phyloP scores from a whole-genome alignment of 2,329 filamentous ascomycete genomes.

The Ophiocordyceps robertsii region DNA sequence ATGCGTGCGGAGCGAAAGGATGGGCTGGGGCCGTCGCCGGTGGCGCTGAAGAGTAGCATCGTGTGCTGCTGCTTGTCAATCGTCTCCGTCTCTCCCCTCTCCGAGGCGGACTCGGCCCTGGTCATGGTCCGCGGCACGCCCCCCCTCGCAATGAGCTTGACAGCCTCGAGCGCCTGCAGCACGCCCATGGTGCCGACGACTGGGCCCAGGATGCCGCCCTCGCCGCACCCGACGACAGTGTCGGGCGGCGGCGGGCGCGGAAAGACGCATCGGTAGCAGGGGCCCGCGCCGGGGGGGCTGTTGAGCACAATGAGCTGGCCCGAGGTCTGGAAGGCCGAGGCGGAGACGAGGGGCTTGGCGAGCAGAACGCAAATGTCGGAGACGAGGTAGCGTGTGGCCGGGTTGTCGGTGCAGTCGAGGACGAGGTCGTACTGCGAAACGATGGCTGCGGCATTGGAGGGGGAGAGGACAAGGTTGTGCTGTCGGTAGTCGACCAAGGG shows the following conservation, averaged over 20 bases:
- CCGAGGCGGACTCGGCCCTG: no score
- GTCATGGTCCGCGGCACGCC: not conserved
- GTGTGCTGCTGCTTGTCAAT: constrained; percentile 9
- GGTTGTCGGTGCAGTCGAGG: constrained; percentile 91
- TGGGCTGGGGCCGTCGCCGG: constrained; percentile 12
- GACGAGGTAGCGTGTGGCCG: constrained; percentile 80
- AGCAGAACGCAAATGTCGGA: constrained; percentile 79
- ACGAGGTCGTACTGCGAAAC: constrained; percentile 67
- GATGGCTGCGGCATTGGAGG: constrained; percentile 52
- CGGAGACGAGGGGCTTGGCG: constrained; percentile 69
- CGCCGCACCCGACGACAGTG: constrained; percentile 74
- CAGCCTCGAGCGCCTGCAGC: constrained; percentile 76
- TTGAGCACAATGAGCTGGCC: constrained; percentile 87
- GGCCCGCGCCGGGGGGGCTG: constrained; percentile 59
- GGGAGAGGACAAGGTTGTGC: constrained; percentile 51
- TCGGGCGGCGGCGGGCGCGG: constrained; percentile 74
- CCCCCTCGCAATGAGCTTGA: constrained; percentile 56
- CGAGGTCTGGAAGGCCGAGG: constrained; percentile 76
- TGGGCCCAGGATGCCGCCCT: constrained; percentile 83
- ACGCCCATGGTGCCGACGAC: constrained; percentile 92
- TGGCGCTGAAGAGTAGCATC: constrained; percentile 36
- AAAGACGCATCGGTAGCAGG: constrained; percentile 91
- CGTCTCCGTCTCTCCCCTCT: constrained; percentile 10
- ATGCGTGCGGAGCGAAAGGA: constrained; percentile 65
- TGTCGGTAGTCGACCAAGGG: constrained; percentile 51